Percentiles rank a stretch among this genome's conserved stretches.
Evolutionary conservation across 495 filamentous ascomycete species (phyloP).

Genomic region (Hypoxylon trugodes): DNA sequence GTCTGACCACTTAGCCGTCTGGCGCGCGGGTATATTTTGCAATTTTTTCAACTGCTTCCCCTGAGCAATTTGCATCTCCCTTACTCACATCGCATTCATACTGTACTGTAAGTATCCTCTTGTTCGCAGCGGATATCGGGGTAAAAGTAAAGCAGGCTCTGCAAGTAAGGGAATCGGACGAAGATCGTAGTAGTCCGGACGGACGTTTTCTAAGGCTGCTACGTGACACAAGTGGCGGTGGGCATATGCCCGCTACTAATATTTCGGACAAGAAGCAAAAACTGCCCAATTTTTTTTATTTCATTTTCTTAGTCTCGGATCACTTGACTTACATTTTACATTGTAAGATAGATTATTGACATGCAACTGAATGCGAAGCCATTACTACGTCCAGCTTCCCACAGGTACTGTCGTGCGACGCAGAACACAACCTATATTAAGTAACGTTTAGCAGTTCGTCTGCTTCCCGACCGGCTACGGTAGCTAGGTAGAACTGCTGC

Average conservation of each 20-base stretch:
- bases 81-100: conserved; percentile 14
- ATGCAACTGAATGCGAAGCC: conserved; percentile 25
- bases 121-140: neutral
- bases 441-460: conserved; percentile 16
- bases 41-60: neutral
- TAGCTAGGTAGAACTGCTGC: neutral
- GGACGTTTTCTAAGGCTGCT: neutral
- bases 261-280: conserved; percentile 8
- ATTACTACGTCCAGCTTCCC: conserved; percentile 3
- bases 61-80: neutral
- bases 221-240: conserved; percentile 19
- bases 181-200: neutral
- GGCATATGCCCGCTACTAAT: conserved; percentile 7
- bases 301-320: conserved; percentile 22
- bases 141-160: too few species aligned
- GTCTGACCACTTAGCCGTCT: conserved; percentile 39
- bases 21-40: conserved; percentile 45
- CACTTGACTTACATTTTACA: neutral
- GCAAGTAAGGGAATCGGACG: neutral
- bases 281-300: too few species aligned
- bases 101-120: too few species aligned
- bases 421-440: conserved; percentile 24
- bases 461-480: conserved; percentile 24
- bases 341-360: conserved; percentile 2
- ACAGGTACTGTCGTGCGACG: conserved; percentile 30